A percentile compares a stretch with the other conserved stretches of the same genome.
These are phyloP conservation scores for Picochlorum sp. DNA, from an alignment of 139 green algal genomes.

Conservation along the genomic window DNA sequence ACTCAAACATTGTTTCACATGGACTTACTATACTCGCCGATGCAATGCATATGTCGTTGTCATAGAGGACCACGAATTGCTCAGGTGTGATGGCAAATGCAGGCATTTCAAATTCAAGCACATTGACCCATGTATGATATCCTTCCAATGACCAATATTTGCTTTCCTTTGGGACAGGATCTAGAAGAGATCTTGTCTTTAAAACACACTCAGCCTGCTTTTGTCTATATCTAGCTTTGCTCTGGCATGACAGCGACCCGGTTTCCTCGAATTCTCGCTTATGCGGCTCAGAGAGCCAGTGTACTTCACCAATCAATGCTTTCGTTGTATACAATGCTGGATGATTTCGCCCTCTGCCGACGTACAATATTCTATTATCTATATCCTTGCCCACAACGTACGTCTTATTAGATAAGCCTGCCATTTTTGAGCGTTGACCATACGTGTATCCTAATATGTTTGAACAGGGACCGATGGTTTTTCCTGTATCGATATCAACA, in stretches of 20 bases:
- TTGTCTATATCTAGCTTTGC: conserved; percentile 51
- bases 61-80: conserved; percentile 71
- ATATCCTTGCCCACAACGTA: conserved; percentile 72
- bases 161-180: conserved; percentile 12
- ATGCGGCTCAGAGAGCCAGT: conserved; percentile 46
- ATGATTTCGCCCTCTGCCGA: conserved; percentile 48
- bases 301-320: conserved; percentile 31
- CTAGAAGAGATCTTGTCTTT: background rate
- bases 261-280: background rate
- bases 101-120: conserved; percentile 39
- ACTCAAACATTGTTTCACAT: conserved; percentile 30
- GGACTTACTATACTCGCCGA: conserved; percentile 37
- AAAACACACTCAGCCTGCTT: conserved; percentile 18
- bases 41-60: conserved; percentile 56
- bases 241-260: conserved; percentile 21
- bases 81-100: conserved; percentile 51
- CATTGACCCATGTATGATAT: background rate
- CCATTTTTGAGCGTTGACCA: conserved; percentile 65
- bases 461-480: conserved; percentile 33
- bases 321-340: conserved; percentile 40
- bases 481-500: conserved; percentile 39
- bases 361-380: conserved; percentile 31
- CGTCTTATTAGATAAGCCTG: conserved; percentile 30
- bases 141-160: background rate
- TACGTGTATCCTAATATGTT: conserved; percentile 59